Evolutionary conservation across 352 stramenopile genomes (phyloP).

Genomic region (Pythium graminicola): DNA sequence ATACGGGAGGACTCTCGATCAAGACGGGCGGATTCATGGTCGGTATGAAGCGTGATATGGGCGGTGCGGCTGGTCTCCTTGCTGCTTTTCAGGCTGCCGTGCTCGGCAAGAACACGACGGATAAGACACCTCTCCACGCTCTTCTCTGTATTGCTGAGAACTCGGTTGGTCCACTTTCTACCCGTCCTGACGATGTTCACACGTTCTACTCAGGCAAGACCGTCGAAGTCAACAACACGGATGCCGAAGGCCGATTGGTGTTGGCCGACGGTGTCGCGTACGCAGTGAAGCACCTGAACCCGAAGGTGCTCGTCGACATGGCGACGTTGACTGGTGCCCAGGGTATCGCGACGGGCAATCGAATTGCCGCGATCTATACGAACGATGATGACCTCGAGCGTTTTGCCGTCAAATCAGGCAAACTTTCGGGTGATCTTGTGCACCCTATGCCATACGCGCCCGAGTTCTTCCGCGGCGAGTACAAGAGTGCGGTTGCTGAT

Average conservation of each 20-base stretch:
- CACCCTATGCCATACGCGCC: constrained; percentile 91
- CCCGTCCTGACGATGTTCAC: constrained; percentile 93
- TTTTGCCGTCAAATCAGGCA: constrained; percentile 70
- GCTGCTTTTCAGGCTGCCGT: constrained; percentile 75
- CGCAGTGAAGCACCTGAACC: constrained; percentile 87
- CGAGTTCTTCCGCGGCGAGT: constrained; percentile 91
- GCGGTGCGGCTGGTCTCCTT: constrained; percentile 63
- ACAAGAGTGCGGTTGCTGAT: constrained; percentile 90
- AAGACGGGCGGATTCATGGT: constrained; percentile 88
- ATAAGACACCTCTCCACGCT: constrained; percentile 79
- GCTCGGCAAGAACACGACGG: constrained; percentile 83
- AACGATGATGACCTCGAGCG: constrained; percentile 88
- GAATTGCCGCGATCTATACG: constrained; percentile 89
- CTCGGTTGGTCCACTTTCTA: constrained; percentile 82
- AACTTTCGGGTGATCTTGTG: constrained; percentile 86
- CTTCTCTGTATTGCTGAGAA: constrained; percentile 95
- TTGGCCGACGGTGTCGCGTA: constrained; percentile 93
- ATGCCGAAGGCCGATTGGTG: constrained; percentile 93
- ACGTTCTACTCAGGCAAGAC: constrained; percentile 93
- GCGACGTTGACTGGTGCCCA: constrained; percentile 94
- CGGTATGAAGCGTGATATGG: constrained; percentile 95
- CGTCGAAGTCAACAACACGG: constrained; percentile 97
- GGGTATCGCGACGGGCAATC: constrained; percentile 87
- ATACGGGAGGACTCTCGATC: constrained; percentile 93
- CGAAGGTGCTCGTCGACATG: constrained; percentile 93